Base-by-base conservation (phyloP, 768 basidiomycete species). In the Fomitopsis pulvina region DNA sequence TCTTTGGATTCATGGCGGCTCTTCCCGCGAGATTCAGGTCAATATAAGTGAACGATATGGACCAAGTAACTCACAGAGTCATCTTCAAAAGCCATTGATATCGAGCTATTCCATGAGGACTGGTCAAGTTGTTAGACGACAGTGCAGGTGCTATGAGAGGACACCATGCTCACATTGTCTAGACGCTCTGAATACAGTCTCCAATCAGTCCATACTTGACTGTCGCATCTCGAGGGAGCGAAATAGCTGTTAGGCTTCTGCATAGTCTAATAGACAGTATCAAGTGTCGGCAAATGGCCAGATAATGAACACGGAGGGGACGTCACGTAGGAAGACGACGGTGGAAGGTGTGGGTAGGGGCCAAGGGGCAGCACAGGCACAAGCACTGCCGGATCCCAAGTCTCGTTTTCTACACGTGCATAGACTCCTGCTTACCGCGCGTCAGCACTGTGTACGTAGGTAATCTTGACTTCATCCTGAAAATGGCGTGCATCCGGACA, bases 121-220 rank as follows among this genome's bases (percentile, higher is more conserved):
- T 59, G 40, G 12, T n/a, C 47, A 41, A 20, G 26, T 9, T 29
- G 27, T 42, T 34, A 46, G 43, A 14, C 14, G 34, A 18, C 34
- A 34, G 11, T 38, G 5, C 4, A 18, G 30, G 26, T 32, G 41
- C 10, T 24, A 11, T 7, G 32, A 8, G 21, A 34, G 9, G 7
- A 27, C 8, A 29, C 4, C n/a, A 37, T 22, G 48, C 63, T 50
- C 41, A 64, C 63, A 46, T 58, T 60, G 12, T 28, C 49, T 34
- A 43, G 39, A 41, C 49, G 46, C 24, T 52, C 47, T 44, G 59
- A 55, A 29, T 53, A 53, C 45, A 53, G 38, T n/a, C n/a, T n/a
- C 63, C 63, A 64, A 29, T 58, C 58, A 22, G 46, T 34, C 55
- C 60, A 56, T 11, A 56, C 50, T 45, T 53, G 52, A 41, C 56